Evolutionary conservation across 2,329 filamentous ascomycete species (phyloP), one percentile per base, ranked within the genome.

Genomic region (Xylaria polymorpha): DNA sequence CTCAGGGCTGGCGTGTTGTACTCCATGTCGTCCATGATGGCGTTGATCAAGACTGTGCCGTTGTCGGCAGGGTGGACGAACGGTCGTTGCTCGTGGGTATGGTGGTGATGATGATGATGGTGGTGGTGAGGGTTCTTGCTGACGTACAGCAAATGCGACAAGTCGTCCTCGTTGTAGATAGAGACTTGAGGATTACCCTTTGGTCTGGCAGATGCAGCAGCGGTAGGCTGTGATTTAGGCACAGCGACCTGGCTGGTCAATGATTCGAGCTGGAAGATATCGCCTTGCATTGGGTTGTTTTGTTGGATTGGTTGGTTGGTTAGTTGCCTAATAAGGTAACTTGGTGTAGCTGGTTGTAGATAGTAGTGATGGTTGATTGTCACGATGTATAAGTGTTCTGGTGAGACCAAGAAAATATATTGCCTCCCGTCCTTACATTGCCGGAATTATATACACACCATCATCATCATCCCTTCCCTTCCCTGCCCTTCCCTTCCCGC

Each of bases 151-250:
- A 77, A 67, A 37, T 77, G 74, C 9, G 76, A 76, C 25, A 78
- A 71, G 70, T 78, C 77, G 68, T 78, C 76, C 51, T 78, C 77
- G 70, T 78, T 78, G 59, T 77, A 77, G 69, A 78, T 77, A 57
- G 74, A 71, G 56, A 75, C 72, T 39, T 71, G 62, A 7, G 71
- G 64, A 14, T 62, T 57, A 20, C 8, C 67, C 37, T 66, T 44
- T 48, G 43, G 51, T 43, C 32, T 61, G 41, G 65, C 7, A 29
- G 32, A 56, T 43, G 48, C 59, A 64, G 32, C 58, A 64, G 51
- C 59, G 61, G 37, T 56, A 65, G 50, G 43, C 66, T 46, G 56
- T 57, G 48, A 56, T 37, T 67, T 64, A 48, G 64, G 67, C 65
- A 59, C 67, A 48, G 46, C 41, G 67, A 58, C 68, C 59, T 65